Evolutionary conservation across 169 alveolate species (phyloP).

Genomic region (Eimeria falciformis): DNA sequence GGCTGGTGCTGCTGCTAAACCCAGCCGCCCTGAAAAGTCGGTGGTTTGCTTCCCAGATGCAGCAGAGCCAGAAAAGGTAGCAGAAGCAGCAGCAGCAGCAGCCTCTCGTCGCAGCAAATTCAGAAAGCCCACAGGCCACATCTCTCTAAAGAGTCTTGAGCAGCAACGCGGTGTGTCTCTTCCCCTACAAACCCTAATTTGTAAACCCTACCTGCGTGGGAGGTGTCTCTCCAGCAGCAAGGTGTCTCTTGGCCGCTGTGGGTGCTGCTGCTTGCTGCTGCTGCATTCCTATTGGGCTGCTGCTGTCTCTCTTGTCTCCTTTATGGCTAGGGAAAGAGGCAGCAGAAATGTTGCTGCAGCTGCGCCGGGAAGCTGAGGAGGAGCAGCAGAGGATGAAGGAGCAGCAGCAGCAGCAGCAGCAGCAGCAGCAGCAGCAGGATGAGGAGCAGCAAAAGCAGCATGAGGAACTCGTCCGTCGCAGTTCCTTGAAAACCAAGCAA

Average conservation of each 20-base stretch:
- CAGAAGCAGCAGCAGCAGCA: slow-evolving; percentile 1
- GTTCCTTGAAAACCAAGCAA: not conserved
- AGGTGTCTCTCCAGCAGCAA: too few species aligned
- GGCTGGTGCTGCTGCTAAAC: not conserved
- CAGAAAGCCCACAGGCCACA: not conserved
- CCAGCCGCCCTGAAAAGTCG: not conserved
- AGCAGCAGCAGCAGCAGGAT: slow-evolving; percentile 2
- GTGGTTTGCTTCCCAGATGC: not conserved
- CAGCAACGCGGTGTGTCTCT: not conserved
- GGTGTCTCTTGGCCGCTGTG: too few species aligned
- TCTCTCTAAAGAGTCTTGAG: not conserved
- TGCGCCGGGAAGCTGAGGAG: not conserved
- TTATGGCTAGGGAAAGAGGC: not conserved
- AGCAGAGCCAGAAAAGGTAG: not conserved
- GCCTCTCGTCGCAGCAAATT: not conserved
- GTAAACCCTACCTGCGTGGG: too few species aligned
- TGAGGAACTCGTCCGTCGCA: not conserved
- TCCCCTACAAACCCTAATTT: too few species aligned
- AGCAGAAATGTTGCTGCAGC: not conserved
- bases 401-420: slow-evolving; percentile 10
- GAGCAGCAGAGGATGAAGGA: not conserved
- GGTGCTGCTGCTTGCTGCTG: too few species aligned
- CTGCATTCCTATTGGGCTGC: too few species aligned
- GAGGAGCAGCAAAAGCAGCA: too few species aligned
- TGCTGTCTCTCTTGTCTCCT: too few species aligned